phyloP scores from a whole-genome alignment of 2,329 filamentous ascomycete genomes.

The Cercospora sesami region DNA sequence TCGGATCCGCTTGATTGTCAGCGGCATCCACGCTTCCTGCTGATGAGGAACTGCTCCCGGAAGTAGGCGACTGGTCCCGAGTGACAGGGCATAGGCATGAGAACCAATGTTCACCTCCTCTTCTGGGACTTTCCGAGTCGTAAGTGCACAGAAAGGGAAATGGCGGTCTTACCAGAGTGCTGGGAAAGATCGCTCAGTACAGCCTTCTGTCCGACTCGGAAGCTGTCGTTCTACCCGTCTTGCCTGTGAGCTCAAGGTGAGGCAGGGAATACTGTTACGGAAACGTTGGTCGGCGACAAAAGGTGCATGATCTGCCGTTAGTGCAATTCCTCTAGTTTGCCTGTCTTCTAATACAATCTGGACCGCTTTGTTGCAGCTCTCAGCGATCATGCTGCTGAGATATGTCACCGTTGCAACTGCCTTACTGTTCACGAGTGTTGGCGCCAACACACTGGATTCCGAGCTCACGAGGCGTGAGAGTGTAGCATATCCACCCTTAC shows the following conservation, averaged over 20 bases:
- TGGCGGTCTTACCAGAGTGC: not conserved
- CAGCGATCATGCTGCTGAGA: not conserved
- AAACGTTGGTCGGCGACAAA: not conserved
- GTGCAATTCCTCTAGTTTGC: not conserved
- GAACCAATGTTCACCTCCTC: not conserved
- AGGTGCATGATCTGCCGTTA: constrained; percentile 1
- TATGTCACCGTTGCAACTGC: not conserved
- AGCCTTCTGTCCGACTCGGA: constrained; percentile 5
- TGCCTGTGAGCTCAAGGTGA: not conserved
- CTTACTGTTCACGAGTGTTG: not conserved
- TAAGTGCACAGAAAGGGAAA: not conserved
- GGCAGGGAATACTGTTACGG: not conserved
- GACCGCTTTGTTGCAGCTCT: not conserved
- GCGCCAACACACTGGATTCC: not conserved
- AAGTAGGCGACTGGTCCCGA: not conserved
- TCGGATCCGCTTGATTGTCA: not conserved
- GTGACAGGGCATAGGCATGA: not conserved
- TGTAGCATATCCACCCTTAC: constrained; percentile 11
- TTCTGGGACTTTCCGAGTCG: not conserved
- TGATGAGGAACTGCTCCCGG: constrained; percentile 1
- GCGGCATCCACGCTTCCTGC: constrained; percentile 4
- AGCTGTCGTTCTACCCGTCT: not conserved
- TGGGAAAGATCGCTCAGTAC: not conserved
- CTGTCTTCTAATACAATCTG: constrained; percentile 12
- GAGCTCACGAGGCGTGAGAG: not conserved